Evolutionary conservation across 495 filamentous ascomycete species (phyloP).

Genomic region (Cercophora sp.): DNA sequence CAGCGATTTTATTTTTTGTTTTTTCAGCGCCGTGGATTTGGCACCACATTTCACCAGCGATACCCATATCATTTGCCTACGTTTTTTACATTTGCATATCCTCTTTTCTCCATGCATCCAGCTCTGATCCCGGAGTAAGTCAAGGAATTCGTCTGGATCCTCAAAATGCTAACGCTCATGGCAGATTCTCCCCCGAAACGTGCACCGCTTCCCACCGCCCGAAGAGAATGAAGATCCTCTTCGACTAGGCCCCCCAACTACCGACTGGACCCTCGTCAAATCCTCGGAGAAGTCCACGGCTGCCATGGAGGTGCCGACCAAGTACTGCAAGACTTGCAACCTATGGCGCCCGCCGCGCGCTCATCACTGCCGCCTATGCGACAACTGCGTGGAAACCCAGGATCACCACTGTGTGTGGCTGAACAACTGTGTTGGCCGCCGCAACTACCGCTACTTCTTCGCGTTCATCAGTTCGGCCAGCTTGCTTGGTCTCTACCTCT

Average conservation of each 20-base stretch:
- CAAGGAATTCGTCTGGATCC: too few species aligned
- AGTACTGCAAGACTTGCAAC: constrained; percentile 94
- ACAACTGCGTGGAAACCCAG: constrained; percentile 95
- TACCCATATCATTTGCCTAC: constrained; percentile 89
- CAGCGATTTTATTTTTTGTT: constrained; percentile 74
- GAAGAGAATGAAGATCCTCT: constrained; percentile 71
- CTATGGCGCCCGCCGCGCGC: constrained; percentile 94
- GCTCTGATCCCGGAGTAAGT: constrained; percentile 87
- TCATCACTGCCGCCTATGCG: constrained; percentile 94
- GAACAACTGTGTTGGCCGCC: constrained; percentile 95
- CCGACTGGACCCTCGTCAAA: constrained; percentile 86
- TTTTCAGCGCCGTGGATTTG: constrained; percentile 90
- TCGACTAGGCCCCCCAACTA: constrained; percentile 74
- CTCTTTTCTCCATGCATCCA: constrained; percentile 88
- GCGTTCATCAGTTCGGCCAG: constrained; percentile 75
- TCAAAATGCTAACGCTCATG: too few species aligned
- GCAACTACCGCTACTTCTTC: constrained; percentile 98
- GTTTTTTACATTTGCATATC: constrained; percentile 84
- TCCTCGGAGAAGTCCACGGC: constrained; percentile 66
- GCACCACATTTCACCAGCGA: constrained; percentile 83
- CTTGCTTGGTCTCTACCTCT: constrained; percentile 70
- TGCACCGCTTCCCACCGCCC: constrained; percentile 53
- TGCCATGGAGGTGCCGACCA: constrained; percentile 94
- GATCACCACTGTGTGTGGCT: constrained; percentile 99
- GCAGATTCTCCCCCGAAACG: constrained; percentile 80